Evolutionary conservation across 192 early-diverging fungal species (phyloP).

Genomic region (Backusella luteola): DNA sequence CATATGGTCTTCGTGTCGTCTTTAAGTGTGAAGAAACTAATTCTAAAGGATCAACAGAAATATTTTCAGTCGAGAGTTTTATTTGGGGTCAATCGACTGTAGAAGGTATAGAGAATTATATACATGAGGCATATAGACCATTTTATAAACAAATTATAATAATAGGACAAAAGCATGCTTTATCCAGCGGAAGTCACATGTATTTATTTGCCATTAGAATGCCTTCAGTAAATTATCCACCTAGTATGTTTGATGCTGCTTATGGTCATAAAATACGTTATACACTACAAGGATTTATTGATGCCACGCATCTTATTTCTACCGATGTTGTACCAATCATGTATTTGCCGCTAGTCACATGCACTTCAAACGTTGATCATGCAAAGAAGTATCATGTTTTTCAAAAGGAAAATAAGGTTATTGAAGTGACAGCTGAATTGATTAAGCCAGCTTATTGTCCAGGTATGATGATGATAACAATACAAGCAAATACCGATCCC

Average conservation of each 20-base stretch:
- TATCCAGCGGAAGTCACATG: conserved; percentile 26
- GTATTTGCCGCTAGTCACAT: conserved; percentile 30
- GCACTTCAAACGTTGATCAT: neutral
- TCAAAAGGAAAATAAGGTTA: neutral
- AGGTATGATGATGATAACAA: conserved; percentile 14
- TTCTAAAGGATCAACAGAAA: neutral
- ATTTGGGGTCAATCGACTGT: conserved; percentile 15
- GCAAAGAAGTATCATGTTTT: neutral
- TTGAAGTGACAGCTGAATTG: conserved; percentile 22
- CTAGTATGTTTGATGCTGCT: conserved; percentile 16
- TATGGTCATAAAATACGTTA: conserved; percentile 24
- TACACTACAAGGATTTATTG: conserved; percentile 27
- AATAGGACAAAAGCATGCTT: neutral
- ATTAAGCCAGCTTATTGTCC: conserved; percentile 30
- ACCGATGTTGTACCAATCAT: conserved; percentile 14
- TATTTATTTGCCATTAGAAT: conserved; percentile 36
- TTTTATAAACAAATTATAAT: neutral
- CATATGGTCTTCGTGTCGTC: conserved; percentile 17
- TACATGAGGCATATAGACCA: neutral
- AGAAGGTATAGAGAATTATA: neutral
- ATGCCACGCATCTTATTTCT: neutral
- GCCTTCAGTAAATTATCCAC: conserved; percentile 34
- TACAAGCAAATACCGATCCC: neutral
- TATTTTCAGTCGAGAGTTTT: conserved; percentile 19
- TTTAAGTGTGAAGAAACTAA: conserved; percentile 26